phyloP scores from a whole-genome alignment of 163 green algal species.

The Chlorella variabilis region DNA sequence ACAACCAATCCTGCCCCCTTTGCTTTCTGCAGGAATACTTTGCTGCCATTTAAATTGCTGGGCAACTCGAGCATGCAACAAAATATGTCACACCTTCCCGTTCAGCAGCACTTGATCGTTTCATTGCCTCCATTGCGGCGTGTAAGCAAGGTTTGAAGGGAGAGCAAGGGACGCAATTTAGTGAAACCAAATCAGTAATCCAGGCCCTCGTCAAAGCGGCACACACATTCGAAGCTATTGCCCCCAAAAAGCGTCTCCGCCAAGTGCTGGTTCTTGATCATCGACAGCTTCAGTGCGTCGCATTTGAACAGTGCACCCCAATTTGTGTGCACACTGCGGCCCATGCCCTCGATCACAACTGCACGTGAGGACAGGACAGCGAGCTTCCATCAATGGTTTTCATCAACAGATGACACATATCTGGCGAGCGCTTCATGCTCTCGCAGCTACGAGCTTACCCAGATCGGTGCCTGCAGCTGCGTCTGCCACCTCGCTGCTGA shows the following conservation, averaged over 20 bases:
- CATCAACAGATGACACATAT: not conserved
- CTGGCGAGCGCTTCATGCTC: not conserved
- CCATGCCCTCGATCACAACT: conserved; percentile 94
- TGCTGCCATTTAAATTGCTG: conserved; percentile 19
- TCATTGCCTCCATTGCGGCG: no score
- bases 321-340: conserved; percentile 93
- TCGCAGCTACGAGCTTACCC: conserved; percentile 44
- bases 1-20: no score
- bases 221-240: conserved; percentile 95
- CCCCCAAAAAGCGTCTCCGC: conserved; percentile 83
- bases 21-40: no score
- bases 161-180: no score
- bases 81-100: no score
- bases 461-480: conserved; percentile 81
- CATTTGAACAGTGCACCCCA: conserved; percentile 75
- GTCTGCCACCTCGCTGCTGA: conserved; percentile 78
- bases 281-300: conserved; percentile 86
- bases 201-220: conserved; percentile 53
- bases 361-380: no score
- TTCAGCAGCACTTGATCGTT: no score
- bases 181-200: not conserved
- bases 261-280: conserved; percentile 94
- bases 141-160: no score
- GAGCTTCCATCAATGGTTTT: no score
- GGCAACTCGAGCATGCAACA: no score